A percentile compares a stretch with the other conserved stretches of the same genome.
Evolutionary conservation across 345 rosid genomes (phyloP).

Genomic region (Eucalyptus marginata): DNA sequence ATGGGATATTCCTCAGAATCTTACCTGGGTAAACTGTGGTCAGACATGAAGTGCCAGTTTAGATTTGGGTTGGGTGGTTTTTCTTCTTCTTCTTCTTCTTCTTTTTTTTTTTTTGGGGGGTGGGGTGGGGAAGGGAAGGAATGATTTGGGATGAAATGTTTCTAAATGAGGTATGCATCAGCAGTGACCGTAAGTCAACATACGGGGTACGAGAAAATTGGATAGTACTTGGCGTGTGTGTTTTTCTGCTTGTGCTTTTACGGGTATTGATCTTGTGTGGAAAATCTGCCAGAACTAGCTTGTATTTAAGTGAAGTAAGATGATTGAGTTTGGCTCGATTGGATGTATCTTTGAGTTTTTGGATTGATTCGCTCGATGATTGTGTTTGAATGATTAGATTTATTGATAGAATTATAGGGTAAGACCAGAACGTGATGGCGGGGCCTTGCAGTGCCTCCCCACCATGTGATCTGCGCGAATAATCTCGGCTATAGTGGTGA

Average conservation of each 20-base stretch:
- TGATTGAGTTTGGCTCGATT: neutral
- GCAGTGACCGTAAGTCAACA: neutral
- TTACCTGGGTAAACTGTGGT: neutral
- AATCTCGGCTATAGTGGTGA: neutral
- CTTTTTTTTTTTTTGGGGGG: too few relatives aligned
- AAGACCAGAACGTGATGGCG: neutral
- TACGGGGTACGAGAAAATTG: neutral
- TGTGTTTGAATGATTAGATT: neutral
- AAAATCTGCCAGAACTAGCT: neutral
- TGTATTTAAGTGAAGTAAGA: neutral
- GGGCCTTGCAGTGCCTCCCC: neutral
- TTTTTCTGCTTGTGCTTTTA: neutral
- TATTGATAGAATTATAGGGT: neutral
- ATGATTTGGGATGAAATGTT: neutral
- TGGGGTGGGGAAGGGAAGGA: rapidly evolving
- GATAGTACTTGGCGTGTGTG: neutral
- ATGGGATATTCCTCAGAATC: neutral
- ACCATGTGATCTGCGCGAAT: neutral
- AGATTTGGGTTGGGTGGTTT: neutral
- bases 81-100: too few relatives aligned
- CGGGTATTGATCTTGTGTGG: neutral
- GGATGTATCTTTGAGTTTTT: neutral
- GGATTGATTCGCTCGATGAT: neutral
- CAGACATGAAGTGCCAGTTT: neutral
- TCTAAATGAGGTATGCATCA: neutral